Percentiles rank a stretch among this genome's conserved stretches.
Evolutionary conservation across 257 asterid genomes (phyloP).

Genomic region (Solanum chiquidenum): DNA sequence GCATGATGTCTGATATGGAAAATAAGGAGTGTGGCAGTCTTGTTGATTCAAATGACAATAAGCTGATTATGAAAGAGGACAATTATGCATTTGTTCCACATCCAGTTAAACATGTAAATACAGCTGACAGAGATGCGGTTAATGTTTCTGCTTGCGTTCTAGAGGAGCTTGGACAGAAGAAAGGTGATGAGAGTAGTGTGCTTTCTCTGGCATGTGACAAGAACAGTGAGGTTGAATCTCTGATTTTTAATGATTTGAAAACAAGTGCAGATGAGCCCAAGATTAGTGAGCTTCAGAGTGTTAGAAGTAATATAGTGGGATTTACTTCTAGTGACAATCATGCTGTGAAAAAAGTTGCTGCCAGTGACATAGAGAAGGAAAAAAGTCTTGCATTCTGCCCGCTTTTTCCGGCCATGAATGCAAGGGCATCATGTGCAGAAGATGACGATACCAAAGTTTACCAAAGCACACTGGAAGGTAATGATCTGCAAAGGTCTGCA

Average conservation of each 20-base stretch:
- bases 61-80: slow-evolving; percentile 13
- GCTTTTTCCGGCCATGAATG: slow-evolving; percentile 22
- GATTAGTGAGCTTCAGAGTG: slow-evolving; percentile 13
- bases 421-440: slow-evolving; percentile 21
- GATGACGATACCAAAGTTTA: slow-evolving; percentile 17
- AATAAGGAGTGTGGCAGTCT: slow-evolving; percentile 15
- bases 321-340: slow-evolving; percentile 25
- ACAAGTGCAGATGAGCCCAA: slow-evolving; percentile 17
- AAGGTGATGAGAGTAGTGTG: slow-evolving; percentile 4
- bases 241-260: slow-evolving; percentile 13
- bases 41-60: slow-evolving; percentile 15
- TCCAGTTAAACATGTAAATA: slow-evolving; percentile 22
- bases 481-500: slow-evolving; percentile 22
- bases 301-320: slow-evolving; percentile 7
- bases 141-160: slow-evolving; percentile 9
- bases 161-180: slow-evolving; percentile 2
- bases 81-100: slow-evolving; percentile 19
- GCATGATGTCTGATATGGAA: slow-evolving; percentile 2
- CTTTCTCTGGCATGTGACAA: slow-evolving; percentile 12
- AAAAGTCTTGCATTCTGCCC: slow-evolving; percentile 29
- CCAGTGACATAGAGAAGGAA: slow-evolving; percentile 20
- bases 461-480: slow-evolving; percentile 21
- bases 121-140: neutral
- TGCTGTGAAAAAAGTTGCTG: slow-evolving; percentile 15
- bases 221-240: slow-evolving; percentile 12